Conservation (phyloP, 225 moss, liverwort and hornwort genomes). For the Thuidium tamariscinum region DNA sequence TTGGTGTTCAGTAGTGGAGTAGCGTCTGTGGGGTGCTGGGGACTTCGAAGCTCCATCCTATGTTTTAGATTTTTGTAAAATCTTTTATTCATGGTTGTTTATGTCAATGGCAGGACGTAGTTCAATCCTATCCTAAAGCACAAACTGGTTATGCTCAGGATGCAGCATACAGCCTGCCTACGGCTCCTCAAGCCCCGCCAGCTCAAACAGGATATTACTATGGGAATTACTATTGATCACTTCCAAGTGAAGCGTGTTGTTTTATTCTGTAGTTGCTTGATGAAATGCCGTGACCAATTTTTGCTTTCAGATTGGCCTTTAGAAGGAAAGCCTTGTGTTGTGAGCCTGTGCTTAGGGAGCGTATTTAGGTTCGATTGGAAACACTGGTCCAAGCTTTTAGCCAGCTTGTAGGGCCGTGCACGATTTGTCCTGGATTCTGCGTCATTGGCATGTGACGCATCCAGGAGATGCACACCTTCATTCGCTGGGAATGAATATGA, state of each 20-base stretch:
- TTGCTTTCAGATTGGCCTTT: background rate
- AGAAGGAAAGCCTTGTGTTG: slow-evolving; percentile 2
- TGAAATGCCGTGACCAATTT: slow-evolving; percentile 3
- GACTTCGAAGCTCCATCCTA: background rate
- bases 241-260: background rate
- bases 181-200: slow-evolving; percentile 31
- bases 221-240: slow-evolving; percentile 45
- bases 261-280: background rate
- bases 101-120: slow-evolving; percentile 4
- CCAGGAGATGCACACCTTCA: background rate
- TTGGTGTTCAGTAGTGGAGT: background rate
- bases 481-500: slow-evolving; percentile 2
- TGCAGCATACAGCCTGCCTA: slow-evolving; percentile 40
- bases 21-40: background rate
- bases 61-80: background rate
- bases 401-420: background rate
- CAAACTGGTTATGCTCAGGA: slow-evolving; percentile 42
- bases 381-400: background rate
- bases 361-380: background rate
- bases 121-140: slow-evolving; percentile 49
- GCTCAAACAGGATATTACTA: slow-evolving; percentile 52
- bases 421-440: background rate
- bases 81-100: background rate
- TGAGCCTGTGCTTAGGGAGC: background rate
- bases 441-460: background rate